Evolutionary conservation across 2,329 filamentous ascomycete genomes (phyloP).

Genomic region (Botrytis deweyae): DNA sequence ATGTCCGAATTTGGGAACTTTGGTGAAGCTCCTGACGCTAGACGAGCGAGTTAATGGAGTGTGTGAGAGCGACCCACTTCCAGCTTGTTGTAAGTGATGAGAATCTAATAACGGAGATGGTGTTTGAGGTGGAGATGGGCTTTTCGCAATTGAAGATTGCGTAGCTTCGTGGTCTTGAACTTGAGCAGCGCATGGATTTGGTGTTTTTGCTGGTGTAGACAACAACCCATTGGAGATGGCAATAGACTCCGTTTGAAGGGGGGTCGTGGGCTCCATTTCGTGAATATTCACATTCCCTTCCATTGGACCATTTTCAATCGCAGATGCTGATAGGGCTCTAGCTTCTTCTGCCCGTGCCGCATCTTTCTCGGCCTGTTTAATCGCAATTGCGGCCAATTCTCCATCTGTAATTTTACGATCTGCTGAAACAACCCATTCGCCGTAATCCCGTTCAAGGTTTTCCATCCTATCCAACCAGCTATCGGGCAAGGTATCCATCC

Average conservation of each 20-base stretch:
- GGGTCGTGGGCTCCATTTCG: background rate
- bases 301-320: background rate
- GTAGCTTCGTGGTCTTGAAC: background rate
- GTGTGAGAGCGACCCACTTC: background rate
- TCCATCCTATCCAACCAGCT: constrained; percentile 88
- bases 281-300: background rate
- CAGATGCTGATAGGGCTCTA: background rate
- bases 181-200: background rate
- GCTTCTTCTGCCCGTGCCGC: constrained; percentile 29
- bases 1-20: constrained; percentile 17
- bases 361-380: constrained; percentile 34
- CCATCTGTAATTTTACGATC: constrained; percentile 71
- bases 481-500: constrained; percentile 80
- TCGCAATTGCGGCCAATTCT: constrained; percentile 48
- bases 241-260: background rate
- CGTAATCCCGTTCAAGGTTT: constrained; percentile 71
- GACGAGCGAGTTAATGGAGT: constrained; percentile 3
- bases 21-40: constrained; percentile 13
- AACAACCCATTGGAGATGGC: background rate
- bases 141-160: background rate
- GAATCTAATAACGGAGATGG: background rate
- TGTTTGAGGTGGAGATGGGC: constrained; percentile 19
- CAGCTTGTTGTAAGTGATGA: too few relatives aligned
- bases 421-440: constrained; percentile 76
- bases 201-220: constrained; percentile 14